Base-by-base conservation (phyloP, 257 asterid genomes). In the Penstemon newberryi region DNA sequence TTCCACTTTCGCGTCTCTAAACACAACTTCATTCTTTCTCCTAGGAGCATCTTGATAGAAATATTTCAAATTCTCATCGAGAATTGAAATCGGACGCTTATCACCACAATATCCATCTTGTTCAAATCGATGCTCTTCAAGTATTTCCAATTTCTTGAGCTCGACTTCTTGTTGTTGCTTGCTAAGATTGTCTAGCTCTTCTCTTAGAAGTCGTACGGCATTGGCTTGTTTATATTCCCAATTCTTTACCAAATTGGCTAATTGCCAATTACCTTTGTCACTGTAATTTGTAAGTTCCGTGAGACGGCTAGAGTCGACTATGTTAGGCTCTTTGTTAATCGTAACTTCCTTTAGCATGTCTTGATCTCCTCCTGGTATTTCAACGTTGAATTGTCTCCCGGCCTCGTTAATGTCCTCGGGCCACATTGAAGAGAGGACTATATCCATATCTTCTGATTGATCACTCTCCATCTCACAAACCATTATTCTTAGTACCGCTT, bases 391-490 rank as follows among this genome's bases (percentile, higher is more conserved):
- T 57, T 87, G 96, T 46, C 87, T 78, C 5, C 96, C 92, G 1
- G 85, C 96, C 63, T 86, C 96, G 13, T 87, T 92, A 58, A 89
- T 87, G 73, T 87, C 95, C 64, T 92, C 96, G 3, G 96, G 98
- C 98, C 98, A 92, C 98, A 92, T 92, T 3, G 96, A 92, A 11
- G 95, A 77, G n/a, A 92, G 89, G 76, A 87, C 95, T n/a, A 83
- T 56, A 56, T 92, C 98, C 95, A 82, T 86, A 43, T 92, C 96
- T 63, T 92, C 96, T 0, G 84, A 38, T 41, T 71, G 84, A 45
- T 86, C 96, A 3, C 51, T 70, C 67, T 87, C 90, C 85, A 83
- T 87, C 68, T 89, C 96, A 43, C 90, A 85, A 39, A 85, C 95
- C 86, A 77, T 83, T 56, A 39, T 10, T 64, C 39, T 43, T 25